Evolutionary conservation across 2,329 filamentous ascomycete species (phyloP), one percentile per base, ranked within the genome.

Genomic region (Juglanconis juglandina): DNA sequence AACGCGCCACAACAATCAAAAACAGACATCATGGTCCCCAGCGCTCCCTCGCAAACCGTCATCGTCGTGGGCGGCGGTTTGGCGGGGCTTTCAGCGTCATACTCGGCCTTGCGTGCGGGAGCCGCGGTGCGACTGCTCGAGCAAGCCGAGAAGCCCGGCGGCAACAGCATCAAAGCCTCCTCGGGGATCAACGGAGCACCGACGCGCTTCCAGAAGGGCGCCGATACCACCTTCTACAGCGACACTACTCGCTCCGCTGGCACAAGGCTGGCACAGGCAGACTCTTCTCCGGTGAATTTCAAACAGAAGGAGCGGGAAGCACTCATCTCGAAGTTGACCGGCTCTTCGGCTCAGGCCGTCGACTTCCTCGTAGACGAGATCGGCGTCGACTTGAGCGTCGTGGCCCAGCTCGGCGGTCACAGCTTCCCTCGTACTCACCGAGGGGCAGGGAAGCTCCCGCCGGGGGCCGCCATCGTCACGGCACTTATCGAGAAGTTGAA

Each of bases 121-220:
- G 76, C 82, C 2, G 71, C 77, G 0, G 86, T 89, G 0, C 75
- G 77, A 37, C 76, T 89, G 53, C 76, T 89, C 11, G 86, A 89
- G 60, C 81, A 84, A 24, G 78, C 79, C 0, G 68, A 79, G 3
- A 86, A 85, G 66, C 83, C 85, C 0, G 86, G 86, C 41, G 85
- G 85, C 2, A 88, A 88, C 67, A 84, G 79, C 66, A 87, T 88
- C 71, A 88, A 88, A 71, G 86, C 86, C 0, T 88, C 85, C 0
- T 87, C 85, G 0, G 86, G 85, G 0, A 88, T 88, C 70, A 88
- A 87, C 64, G 86, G 84, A 6, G 84, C 84, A 0, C 78, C 79
- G 0, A 88, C 86, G 0, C 76, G 75, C 3, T 87, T 82, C 63
- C 86, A 89, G 68, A 69, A 71, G 10, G 71, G 67, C 3, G 66